A percentile compares a stretch with the other conserved stretches of the same genome.
Evolutionary conservation across 176 grass and related monocot genomes (phyloP).

Genomic region (Ananas comosus): DNA sequence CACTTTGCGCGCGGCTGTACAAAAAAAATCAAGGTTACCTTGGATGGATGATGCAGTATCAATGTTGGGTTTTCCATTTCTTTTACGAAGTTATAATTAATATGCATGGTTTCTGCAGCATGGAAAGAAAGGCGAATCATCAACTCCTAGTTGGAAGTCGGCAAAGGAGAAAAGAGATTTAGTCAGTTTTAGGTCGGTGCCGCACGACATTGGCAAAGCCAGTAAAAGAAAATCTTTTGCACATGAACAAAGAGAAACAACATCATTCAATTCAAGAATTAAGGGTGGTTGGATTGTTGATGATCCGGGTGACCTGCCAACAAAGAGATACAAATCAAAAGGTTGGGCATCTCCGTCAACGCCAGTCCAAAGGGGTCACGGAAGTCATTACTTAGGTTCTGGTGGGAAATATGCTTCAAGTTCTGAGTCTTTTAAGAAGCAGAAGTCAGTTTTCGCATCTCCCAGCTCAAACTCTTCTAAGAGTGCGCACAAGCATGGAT

Average conservation of each 20-base stretch:
- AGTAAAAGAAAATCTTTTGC: slow-evolving; percentile 38
- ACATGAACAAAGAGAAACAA: slow-evolving; percentile 44
- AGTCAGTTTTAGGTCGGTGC: slow-evolving; percentile 48
- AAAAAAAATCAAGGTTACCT: slow-evolving; percentile 40
- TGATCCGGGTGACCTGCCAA: slow-evolving; percentile 34
- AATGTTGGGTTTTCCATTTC: neutral
- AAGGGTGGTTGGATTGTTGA: slow-evolving; percentile 59
- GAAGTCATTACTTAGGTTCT: slow-evolving; percentile 11
- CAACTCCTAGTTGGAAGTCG: slow-evolving; percentile 31
- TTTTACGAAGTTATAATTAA: neutral
- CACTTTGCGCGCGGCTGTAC: slow-evolving; percentile 80
- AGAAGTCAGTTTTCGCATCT: slow-evolving; percentile 9
- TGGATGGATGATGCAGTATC: neutral
- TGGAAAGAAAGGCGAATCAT: slow-evolving; percentile 20
- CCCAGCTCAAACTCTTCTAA: slow-evolving; percentile 22
- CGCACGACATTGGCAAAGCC: slow-evolving; percentile 27
- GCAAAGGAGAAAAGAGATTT: slow-evolving; percentile 32
- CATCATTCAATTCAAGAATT: slow-evolving; percentile 35
- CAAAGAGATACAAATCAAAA: slow-evolving; percentile 49
- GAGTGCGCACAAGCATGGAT: slow-evolving; percentile 15
- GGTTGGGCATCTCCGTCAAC: slow-evolving; percentile 37
- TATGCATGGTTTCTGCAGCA: slow-evolving; percentile 30
- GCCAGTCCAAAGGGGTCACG: slow-evolving; percentile 21
- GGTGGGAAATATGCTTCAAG: slow-evolving; percentile 35
- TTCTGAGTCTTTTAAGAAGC: slow-evolving; percentile 28